phyloP scores from a whole-genome alignment of 2,329 filamentous ascomycete species.

The Paecilomyces fulvus region DNA sequence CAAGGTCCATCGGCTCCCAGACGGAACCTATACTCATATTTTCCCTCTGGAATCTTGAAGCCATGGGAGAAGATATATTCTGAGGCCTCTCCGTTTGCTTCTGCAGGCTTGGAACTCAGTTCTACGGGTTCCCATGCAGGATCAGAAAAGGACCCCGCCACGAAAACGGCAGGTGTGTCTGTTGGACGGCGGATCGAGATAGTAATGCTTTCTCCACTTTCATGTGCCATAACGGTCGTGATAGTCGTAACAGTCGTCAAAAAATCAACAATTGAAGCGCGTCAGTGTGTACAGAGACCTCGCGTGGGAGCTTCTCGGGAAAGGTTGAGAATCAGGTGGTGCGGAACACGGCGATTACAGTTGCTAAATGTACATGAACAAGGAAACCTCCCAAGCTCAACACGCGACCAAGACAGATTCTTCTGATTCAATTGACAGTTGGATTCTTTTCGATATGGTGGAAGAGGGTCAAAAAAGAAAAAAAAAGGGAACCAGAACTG shows the following conservation, averaged over 20 bases:
- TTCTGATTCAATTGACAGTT: not conserved
- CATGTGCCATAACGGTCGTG: slow-evolving; percentile 9
- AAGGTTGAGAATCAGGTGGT: not conserved
- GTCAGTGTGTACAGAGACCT: not conserved
- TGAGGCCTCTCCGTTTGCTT: slow-evolving; percentile 8
- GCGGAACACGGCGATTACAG: not conserved
- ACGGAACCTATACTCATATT: slow-evolving; percentile 20
- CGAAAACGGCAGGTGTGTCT: slow-evolving; percentile 16
- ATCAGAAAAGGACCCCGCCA: slow-evolving; percentile 19
- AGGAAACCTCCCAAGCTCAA: slow-evolving; percentile 9
- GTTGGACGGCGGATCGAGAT: slow-evolving; percentile 19
- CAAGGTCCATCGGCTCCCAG: slow-evolving; percentile 14
- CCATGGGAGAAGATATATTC: slow-evolving; percentile 15
- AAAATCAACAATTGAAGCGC: not conserved
- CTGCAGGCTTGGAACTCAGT: slow-evolving; percentile 14
- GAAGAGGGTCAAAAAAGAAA: slow-evolving; percentile 9
- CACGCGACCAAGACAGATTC: not conserved
- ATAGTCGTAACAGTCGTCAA: slow-evolving; percentile 10
- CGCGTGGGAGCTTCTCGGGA: not conserved
- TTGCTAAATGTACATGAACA: slow-evolving; percentile 9
- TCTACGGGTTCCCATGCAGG: slow-evolving; percentile 20
- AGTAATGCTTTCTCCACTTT: slow-evolving; percentile 14
- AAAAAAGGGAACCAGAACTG: not conserved
- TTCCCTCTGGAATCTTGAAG: slow-evolving; percentile 11
- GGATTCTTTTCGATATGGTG: slow-evolving; percentile 1